Evolutionary conservation across 371 early-diverging fungal genomes (phyloP).

Genomic region (Blyttiomyces sp.): DNA sequence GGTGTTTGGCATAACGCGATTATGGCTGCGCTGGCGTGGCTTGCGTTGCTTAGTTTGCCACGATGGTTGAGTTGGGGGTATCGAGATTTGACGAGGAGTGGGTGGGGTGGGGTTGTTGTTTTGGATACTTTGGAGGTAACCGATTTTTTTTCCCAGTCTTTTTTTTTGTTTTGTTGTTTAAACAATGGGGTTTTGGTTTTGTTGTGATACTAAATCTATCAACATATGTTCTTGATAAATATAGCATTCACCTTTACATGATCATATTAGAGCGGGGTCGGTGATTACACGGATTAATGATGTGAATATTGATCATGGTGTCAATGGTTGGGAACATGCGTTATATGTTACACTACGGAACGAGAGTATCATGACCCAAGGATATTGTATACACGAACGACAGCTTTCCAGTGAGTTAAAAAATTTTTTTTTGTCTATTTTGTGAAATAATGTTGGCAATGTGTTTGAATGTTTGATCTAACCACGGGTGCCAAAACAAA

Average conservation of each 20-base stretch:
- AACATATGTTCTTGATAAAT: not conserved
- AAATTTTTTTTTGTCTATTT: not conserved
- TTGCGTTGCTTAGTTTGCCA: conserved; percentile 54
- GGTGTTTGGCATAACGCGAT: conserved; percentile 83
- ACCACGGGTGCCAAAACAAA: too few species aligned
- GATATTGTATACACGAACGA: conserved; percentile 42
- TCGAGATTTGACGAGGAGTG: conserved; percentile 52
- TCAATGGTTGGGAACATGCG: conserved; percentile 51
- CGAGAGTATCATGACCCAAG: conserved; percentile 21
- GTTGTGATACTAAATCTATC: too few species aligned
- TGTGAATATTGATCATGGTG: conserved; percentile 27
- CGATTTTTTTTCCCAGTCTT: too few species aligned
- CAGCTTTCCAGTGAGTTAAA: not conserved
- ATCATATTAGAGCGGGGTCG: conserved; percentile 48
- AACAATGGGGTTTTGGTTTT: too few species aligned
- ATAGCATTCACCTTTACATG: conserved; percentile 48
- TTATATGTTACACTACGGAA: conserved; percentile 29
- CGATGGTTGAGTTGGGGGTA: conserved; percentile 42
- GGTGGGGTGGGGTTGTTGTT: conserved; percentile 62
- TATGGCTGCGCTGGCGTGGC: conserved; percentile 46
- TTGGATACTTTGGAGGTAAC: conserved; percentile 51
- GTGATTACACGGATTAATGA: conserved; percentile 57
- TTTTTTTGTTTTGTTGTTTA: too few species aligned
- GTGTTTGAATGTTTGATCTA: too few species aligned
- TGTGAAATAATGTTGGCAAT: not conserved